Base-by-base conservation (phyloP, 2,329 filamentous ascomycete genomes). In the Apiospora phragmitis region DNA sequence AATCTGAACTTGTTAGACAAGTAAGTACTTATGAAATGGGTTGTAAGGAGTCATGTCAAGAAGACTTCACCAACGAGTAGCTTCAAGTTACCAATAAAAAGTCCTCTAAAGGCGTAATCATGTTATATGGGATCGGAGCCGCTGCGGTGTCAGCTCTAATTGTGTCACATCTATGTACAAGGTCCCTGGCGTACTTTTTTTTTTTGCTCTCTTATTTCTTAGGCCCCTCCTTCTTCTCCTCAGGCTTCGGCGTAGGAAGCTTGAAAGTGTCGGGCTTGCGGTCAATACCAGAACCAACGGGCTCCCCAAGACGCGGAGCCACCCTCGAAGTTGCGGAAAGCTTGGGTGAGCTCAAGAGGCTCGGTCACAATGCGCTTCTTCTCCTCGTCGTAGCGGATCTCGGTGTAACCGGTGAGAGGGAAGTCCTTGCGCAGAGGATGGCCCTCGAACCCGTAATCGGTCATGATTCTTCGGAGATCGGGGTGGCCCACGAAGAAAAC, bases 311-410 rank as follows among this genome's bases (percentile, higher is more conserved):
- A 88, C 74, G 91, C 90, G 65, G 90, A 91, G 70, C 94, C 94
- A 72, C 95, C 94, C 85, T 98, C 95, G 80, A 99, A 99, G 86
- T 99, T 98, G 77, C 96, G 91, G 91, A 97, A 99, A 9, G 97
- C 96, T 84, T 99, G 96, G 18, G 96, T 98, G 83, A 99, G 89
- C 86, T 99, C 96, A 67, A 99, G 87, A 51, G 97, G 96, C 87
- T 99, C 97, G 42, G 97, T 95, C 72, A 99, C 95, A 80, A 99
- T 98, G 73, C 96, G 91, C 91, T 99, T 99, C 93, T 98, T 99
- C 89, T 99, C 97, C 85, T 99, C 96, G 76, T 99, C 96, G 80
- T 97, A 99, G 79, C 96, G 90, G 76, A 99, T 92, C 86, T 99
- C 97, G 43, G 96, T 99, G 86, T 99, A 99, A 66, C 96, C 96